These are phyloP conservation scores for Ammopiptanthus mongolicus DNA, from an alignment of 306 rosid genomes.

Conservation along the genomic window DNA sequence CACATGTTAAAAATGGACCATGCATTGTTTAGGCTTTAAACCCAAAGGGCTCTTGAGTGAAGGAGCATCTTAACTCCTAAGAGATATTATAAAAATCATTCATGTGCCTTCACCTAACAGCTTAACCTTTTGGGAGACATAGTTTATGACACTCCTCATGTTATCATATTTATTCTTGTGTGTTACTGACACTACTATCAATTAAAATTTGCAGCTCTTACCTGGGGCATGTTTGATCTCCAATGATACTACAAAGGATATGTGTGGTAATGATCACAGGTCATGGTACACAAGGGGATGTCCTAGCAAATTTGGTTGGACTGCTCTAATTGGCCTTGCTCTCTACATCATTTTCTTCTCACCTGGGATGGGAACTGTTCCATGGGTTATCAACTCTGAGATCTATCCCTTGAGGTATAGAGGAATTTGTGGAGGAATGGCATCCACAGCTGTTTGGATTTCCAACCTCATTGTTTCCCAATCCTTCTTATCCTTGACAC, in stretches of 20 bases:
- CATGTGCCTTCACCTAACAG: no score
- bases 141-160: neutral
- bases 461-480: slow-evolving; percentile 60
- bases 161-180: neutral
- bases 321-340: slow-evolving; percentile 46
- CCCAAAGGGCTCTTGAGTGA: no score
- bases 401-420: slow-evolving; percentile 58
- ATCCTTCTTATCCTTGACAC: slow-evolving; percentile 46
- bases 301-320: slow-evolving; percentile 59
- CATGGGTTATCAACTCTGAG: slow-evolving; percentile 75
- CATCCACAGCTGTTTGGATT: slow-evolving; percentile 57
- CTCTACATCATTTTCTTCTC: slow-evolving; percentile 62
- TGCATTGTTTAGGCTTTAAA: no score
- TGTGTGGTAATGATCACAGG: slow-evolving; percentile 35
- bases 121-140: no score
- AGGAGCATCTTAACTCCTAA: no score
- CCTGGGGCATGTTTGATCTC: slow-evolving; percentile 65
- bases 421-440: slow-evolving; percentile 65
- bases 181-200: neutral
- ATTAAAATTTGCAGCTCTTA: slow-evolving; percentile 31
- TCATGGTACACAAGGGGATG: slow-evolving; percentile 68
- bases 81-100: no score
- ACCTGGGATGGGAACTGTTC: slow-evolving; percentile 68
- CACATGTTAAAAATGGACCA: no score
- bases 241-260: neutral